phyloP scores from a whole-genome alignment of 192 early-diverging fungal genomes.

The Backusella mclennaniae region DNA sequence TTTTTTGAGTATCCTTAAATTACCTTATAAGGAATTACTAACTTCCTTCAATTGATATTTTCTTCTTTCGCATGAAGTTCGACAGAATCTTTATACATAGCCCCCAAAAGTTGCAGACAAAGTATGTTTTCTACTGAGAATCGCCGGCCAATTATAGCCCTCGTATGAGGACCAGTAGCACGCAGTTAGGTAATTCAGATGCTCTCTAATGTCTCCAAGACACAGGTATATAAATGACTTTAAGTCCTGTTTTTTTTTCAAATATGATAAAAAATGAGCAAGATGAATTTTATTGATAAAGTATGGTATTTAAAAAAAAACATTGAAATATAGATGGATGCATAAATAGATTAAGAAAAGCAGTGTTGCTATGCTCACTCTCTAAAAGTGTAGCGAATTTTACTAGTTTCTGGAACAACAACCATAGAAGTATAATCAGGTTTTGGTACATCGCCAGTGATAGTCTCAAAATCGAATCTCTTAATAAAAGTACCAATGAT shows the following conservation, averaged over 20 bases:
- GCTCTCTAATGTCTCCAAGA: too few species aligned
- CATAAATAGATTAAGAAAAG: neutral
- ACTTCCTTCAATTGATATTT: too few species aligned
- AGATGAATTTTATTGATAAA: neutral
- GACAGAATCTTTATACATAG: too few species aligned
- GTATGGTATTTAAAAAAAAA: neutral
- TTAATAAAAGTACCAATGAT: constrained; percentile 81
- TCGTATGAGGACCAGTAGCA: too few species aligned
- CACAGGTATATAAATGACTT: too few species aligned
- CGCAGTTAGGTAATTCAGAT: too few species aligned
- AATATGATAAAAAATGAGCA: neutral
- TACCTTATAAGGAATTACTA: too few species aligned
- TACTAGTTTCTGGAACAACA: constrained; percentile 73
- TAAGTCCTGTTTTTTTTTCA: neutral
- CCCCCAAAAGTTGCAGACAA: too few species aligned
- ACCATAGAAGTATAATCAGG: constrained; percentile 90
- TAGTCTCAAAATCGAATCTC: constrained; percentile 69
- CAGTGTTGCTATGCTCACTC: neutral
- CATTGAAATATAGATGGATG: neutral
- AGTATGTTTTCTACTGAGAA: too few species aligned
- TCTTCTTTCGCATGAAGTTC: too few species aligned
- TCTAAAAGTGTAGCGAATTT: constrained; percentile 48
- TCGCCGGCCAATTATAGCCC: too few species aligned
- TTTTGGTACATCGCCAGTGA: constrained; percentile 66
- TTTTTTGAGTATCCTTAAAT: too few species aligned